Percentiles rank a stretch among this genome's conserved stretches.
Conservation (phyloP, 768 basidiomycete genomes). For the Pulveroboletus frians region DNA sequence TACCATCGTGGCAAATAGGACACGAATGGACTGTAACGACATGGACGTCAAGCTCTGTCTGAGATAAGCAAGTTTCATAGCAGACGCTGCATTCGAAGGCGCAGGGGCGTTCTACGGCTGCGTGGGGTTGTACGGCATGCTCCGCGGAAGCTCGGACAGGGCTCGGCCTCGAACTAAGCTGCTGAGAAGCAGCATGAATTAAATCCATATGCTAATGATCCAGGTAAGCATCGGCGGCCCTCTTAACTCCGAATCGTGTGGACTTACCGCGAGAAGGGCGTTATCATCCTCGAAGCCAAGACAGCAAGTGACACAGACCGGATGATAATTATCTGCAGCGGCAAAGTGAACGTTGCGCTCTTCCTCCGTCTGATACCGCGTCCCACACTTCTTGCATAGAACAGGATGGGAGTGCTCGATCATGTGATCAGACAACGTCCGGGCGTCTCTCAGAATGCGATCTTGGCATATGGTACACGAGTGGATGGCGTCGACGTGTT, state of each 20-base stretch:
- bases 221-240: constrained; percentile 8
- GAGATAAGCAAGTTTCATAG: constrained; percentile 18
- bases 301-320: constrained; percentile 31
- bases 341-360: constrained; percentile 35
- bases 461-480: constrained; percentile 27
- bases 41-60: constrained; percentile 28
- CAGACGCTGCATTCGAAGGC: constrained; percentile 22
- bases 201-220: constrained; percentile 16
- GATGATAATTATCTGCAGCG: constrained; percentile 34
- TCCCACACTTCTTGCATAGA: constrained; percentile 26
- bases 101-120: not conserved
- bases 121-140: constrained; percentile 3
- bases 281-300: constrained; percentile 34
- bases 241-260: constrained; percentile 1
- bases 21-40: constrained; percentile 29
- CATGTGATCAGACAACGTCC: constrained; percentile 26
- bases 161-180: constrained; percentile 9
- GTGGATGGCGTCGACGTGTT: constrained; percentile 25
- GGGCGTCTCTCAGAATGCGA: constrained; percentile 25
- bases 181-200: constrained; percentile 13
- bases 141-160: constrained; percentile 10
- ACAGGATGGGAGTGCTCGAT: constrained; percentile 25
- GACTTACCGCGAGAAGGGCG: constrained; percentile 28
- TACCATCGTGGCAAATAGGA: constrained; percentile 30
- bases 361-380: constrained; percentile 34